phyloP scores from a whole-genome alignment of 2,329 filamentous ascomycete species.

The Venturia nashicola region DNA sequence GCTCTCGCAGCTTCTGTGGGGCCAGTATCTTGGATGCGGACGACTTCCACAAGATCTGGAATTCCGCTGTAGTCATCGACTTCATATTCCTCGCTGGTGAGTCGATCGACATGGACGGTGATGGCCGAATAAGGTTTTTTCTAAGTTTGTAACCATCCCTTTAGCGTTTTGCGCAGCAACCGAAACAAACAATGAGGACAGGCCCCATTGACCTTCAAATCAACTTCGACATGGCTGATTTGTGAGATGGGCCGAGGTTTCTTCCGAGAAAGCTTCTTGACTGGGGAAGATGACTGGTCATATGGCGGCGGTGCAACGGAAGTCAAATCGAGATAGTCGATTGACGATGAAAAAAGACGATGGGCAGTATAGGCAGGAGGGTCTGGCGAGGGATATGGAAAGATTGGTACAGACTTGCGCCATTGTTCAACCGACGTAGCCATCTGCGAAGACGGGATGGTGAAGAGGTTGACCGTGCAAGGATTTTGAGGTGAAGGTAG shows the following conservation, averaged over 20 bases:
- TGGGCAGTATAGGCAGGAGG: background rate
- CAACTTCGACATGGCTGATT: background rate
- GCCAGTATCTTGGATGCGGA: conserved; percentile 77
- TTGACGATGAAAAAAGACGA: background rate
- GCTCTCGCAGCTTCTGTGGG: conserved; percentile 83
- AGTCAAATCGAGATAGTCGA: background rate
- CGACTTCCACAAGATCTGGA: conserved; percentile 85
- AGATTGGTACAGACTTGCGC: background rate
- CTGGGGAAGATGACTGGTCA: background rate
- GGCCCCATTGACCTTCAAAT: background rate
- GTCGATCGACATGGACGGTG: conserved; percentile 79
- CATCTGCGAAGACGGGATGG: background rate
- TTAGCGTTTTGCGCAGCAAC: conserved; percentile 6
- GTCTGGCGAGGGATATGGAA: background rate
- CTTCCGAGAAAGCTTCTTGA: background rate
- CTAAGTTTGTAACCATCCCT: conserved; percentile 17
- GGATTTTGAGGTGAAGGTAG: background rate
- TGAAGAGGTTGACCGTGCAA: background rate
- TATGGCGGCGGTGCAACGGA: background rate
- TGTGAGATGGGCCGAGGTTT: conserved; percentile 1
- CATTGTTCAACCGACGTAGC: background rate
- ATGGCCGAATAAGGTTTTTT: conserved; percentile 88
- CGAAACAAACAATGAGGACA: conserved; percentile 3
- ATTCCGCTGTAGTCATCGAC: conserved; percentile 88
- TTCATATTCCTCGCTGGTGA: conserved; percentile 81